These are phyloP conservation scores for Brettanomyces custersianus DNA, from an alignment of 805 yeast species.

Conservation along the genomic window DNA sequence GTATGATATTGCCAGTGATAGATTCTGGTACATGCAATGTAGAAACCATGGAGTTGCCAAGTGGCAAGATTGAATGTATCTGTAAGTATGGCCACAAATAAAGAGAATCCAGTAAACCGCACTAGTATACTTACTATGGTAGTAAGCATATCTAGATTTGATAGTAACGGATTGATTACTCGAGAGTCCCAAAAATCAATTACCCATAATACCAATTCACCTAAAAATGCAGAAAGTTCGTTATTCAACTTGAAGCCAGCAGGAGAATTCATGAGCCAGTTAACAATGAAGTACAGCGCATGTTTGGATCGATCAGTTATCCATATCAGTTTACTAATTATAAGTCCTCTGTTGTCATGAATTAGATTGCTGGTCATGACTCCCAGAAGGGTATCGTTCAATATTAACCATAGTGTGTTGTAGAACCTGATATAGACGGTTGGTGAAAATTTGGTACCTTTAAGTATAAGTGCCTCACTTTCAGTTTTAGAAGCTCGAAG, in stretches of 20 bases:
- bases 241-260: conserved; percentile 89
- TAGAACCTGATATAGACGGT: conserved; percentile 69
- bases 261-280: conserved; percentile 81
- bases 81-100: conserved; percentile 53
- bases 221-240: conserved; percentile 77
- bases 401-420: conserved; percentile 80
- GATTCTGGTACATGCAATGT: conserved; percentile 68
- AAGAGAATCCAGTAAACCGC: conserved; percentile 48
- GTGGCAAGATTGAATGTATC: conserved; percentile 60
- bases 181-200: conserved; percentile 50
- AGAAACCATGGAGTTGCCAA: conserved; percentile 68
- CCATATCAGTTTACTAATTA: conserved; percentile 5
- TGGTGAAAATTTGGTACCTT: conserved; percentile 29
- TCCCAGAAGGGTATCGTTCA: conserved; percentile 78
- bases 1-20: conserved; percentile 67
- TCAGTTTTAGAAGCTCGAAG: conserved; percentile 30
- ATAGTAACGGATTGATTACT: conserved; percentile 10
- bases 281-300: conserved; percentile 32
- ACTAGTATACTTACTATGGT: conserved; percentile 11
- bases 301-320: conserved; percentile 26
- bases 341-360: conserved; percentile 9
- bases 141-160: conserved; percentile 10
- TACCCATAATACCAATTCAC: conserved; percentile 82
- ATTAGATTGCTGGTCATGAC: conserved; percentile 43
- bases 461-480: conserved; percentile 30